Percentiles rank a stretch among this genome's conserved stretches.
phyloP scores from a whole-genome alignment of 1,139 yeast genomes.

The Sugiyamaella paludigena region DNA sequence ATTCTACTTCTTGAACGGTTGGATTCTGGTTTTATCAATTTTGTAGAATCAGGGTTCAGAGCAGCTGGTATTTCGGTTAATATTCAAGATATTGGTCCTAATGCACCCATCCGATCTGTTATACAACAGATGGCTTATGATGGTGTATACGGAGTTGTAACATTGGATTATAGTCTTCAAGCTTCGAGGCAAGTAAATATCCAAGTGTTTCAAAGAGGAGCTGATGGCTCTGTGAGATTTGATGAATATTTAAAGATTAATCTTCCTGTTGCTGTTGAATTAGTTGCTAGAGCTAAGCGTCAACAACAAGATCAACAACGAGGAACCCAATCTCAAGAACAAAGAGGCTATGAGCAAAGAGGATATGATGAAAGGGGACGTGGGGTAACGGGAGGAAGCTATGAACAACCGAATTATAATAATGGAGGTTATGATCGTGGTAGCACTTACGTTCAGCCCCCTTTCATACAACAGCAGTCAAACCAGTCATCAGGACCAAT shows the following conservation, averaged over 20 bases:
- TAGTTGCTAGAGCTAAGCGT: conserved; percentile 34
- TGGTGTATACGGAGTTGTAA: conserved; percentile 71
- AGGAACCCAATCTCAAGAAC: background rate
- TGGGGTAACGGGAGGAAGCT: too few relatives aligned
- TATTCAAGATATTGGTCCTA: conserved; percentile 49
- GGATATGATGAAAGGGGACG: too few relatives aligned
- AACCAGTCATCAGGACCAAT: background rate
- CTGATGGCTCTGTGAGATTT: conserved; percentile 71
- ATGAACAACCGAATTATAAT: conserved; percentile 6
- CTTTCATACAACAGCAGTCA: too few relatives aligned
- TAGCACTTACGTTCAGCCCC: background rate
- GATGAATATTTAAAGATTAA: conserved; percentile 77
- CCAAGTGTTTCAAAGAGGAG: conserved; percentile 66
- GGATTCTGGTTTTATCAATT: conserved; percentile 50
- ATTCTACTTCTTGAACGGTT: conserved; percentile 67
- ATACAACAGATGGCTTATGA: conserved; percentile 79
- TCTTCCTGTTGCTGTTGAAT: conserved; percentile 60
- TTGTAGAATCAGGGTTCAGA: conserved; percentile 55
- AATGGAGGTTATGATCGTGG: conserved; percentile 23
- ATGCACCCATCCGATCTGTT: conserved; percentile 52
- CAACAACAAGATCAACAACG: background rate
- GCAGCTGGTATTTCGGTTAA: conserved; percentile 51
- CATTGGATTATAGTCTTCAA: conserved; percentile 50
- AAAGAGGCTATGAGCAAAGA: too few relatives aligned
- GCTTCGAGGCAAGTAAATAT: conserved; percentile 53